Percentiles rank a stretch among this genome's conserved stretches.
phyloP scores from a whole-genome alignment of 495 filamentous ascomycete genomes.

The Bacidia rubella region DNA sequence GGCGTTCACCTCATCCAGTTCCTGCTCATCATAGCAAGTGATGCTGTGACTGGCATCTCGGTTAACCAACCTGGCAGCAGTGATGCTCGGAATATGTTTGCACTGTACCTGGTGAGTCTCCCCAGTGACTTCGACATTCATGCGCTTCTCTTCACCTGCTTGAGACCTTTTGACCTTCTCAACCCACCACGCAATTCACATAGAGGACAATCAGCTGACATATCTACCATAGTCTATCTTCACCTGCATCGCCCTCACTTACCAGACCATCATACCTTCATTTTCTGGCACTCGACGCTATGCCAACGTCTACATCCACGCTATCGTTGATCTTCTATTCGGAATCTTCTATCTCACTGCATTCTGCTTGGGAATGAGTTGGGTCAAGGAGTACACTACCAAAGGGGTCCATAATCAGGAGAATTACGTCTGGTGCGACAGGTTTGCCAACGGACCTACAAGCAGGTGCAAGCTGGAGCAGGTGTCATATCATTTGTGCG shows the following conservation, averaged over 20 bases:
- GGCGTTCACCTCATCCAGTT: slow-evolving; percentile 43
- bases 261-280: slow-evolving; percentile 68
- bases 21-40: slow-evolving; percentile 54
- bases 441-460: slow-evolving; percentile 40
- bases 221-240: too few relatives aligned
- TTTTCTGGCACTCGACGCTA: slow-evolving; percentile 69
- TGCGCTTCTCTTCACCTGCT: too few relatives aligned
- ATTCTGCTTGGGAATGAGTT: slow-evolving; percentile 64
- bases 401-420: slow-evolving; percentile 19
- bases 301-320: slow-evolving; percentile 72
- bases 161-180: too few relatives aligned
- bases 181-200: too few relatives aligned
- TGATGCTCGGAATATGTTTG: slow-evolving; percentile 59
- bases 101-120: slow-evolving; percentile 63
- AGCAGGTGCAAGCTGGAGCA: slow-evolving; percentile 60
- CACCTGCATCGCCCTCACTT: slow-evolving; percentile 76
- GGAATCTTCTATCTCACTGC: slow-evolving; percentile 73
- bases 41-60: slow-evolving; percentile 59
- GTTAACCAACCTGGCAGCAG: slow-evolving; percentile 50
- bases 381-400: slow-evolving; percentile 36
- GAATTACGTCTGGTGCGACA: slow-evolving; percentile 27
- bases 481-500: slow-evolving; percentile 61
- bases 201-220: too few relatives aligned
- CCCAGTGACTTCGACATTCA: too few relatives aligned
- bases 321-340: slow-evolving; percentile 58